A percentile compares a stretch with the other conserved stretches of the same genome.
phyloP scores from a whole-genome alignment of 1,284 basidiomycete species.

The Ustanciosporium gigantosporum region DNA sequence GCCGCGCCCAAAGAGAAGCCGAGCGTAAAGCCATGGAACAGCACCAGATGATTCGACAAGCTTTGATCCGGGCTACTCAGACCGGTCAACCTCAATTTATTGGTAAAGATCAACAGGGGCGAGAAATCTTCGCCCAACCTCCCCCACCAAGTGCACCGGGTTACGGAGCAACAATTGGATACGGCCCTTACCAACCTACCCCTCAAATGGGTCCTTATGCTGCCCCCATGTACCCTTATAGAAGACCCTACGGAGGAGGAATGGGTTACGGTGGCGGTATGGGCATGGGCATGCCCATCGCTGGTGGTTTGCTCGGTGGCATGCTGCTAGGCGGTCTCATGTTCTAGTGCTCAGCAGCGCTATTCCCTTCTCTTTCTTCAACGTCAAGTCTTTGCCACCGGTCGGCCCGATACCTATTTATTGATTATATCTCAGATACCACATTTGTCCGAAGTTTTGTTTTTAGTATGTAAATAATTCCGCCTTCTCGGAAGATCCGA shows the following conservation, averaged over 20 bases:
- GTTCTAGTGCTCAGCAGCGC: slow-evolving; percentile 20
- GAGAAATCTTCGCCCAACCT: slow-evolving; percentile 44
- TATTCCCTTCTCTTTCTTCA: too few relatives aligned
- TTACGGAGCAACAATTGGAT: slow-evolving; percentile 28
- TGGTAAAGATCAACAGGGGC: slow-evolving; percentile 27
- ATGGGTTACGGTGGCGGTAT: slow-evolving; percentile 3
- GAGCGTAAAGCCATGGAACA: slow-evolving; percentile 43
- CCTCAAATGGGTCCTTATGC: slow-evolving; percentile 25
- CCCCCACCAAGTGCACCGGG: slow-evolving; percentile 32
- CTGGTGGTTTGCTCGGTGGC: slow-evolving; percentile 36
- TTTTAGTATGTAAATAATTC: too few relatives aligned
- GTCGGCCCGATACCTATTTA: too few relatives aligned
- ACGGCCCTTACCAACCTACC: slow-evolving; percentile 39
- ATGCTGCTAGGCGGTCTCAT: slow-evolving; percentile 40
- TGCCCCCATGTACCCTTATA: slow-evolving; percentile 28
- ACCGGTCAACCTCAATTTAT: slow-evolving; percentile 45
- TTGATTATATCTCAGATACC: too few relatives aligned
- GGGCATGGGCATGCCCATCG: slow-evolving; percentile 10
- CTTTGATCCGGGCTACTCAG: slow-evolving; percentile 17
- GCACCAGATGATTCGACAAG: slow-evolving; percentile 26
- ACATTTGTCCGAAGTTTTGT: too few relatives aligned
- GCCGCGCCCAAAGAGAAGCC: slow-evolving; percentile 34
- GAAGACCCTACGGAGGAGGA: slow-evolving; percentile 9
- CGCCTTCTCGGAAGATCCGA: too few relatives aligned
- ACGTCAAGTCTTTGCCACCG: too few relatives aligned